phyloP scores from a whole-genome alignment of 2,329 filamentous ascomycete species.

The Paramyrothecium sp. region DNA sequence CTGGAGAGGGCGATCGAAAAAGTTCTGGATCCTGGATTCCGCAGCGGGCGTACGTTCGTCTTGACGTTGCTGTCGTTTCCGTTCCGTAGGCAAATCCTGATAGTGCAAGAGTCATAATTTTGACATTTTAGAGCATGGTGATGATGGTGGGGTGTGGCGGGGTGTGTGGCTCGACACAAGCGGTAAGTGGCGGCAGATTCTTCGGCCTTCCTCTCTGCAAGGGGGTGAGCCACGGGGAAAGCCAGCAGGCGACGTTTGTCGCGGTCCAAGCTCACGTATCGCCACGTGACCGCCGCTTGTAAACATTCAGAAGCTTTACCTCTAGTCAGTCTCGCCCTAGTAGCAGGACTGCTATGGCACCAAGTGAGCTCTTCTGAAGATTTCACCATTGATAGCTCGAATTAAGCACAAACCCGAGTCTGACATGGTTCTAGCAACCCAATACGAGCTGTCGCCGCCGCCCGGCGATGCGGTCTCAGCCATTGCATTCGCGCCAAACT shows the following conservation, averaged over 20 bases:
- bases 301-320: slow-evolving; percentile 30
- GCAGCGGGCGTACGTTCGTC: slow-evolving; percentile 5
- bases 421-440: slow-evolving; percentile 48
- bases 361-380: slow-evolving; percentile 27
- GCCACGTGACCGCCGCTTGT: slow-evolving; percentile 34
- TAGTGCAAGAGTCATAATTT: slow-evolving; percentile 40
- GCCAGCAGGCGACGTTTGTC: background rate
- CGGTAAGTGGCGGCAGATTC: slow-evolving; percentile 29
- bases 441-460: slow-evolving; percentile 80
- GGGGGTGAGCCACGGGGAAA: no score
- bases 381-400: background rate
- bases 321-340: slow-evolving; percentile 12
- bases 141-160: slow-evolving; percentile 40
- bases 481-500: slow-evolving; percentile 77
- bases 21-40: background rate
- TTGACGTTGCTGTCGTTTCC: slow-evolving; percentile 21
- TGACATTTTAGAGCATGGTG: slow-evolving; percentile 37
- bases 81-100: slow-evolving; percentile 15
- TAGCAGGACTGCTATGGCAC: slow-evolving; percentile 34
- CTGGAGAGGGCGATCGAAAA: background rate
- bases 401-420: slow-evolving; percentile 11
- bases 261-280: slow-evolving; percentile 12
- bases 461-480: slow-evolving; percentile 86
- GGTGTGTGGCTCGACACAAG: slow-evolving; percentile 31
- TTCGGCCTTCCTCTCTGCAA: background rate